These are phyloP conservation scores for Candida caryicola DNA, from an alignment of 805 yeast genomes.

Conservation along the genomic window DNA sequence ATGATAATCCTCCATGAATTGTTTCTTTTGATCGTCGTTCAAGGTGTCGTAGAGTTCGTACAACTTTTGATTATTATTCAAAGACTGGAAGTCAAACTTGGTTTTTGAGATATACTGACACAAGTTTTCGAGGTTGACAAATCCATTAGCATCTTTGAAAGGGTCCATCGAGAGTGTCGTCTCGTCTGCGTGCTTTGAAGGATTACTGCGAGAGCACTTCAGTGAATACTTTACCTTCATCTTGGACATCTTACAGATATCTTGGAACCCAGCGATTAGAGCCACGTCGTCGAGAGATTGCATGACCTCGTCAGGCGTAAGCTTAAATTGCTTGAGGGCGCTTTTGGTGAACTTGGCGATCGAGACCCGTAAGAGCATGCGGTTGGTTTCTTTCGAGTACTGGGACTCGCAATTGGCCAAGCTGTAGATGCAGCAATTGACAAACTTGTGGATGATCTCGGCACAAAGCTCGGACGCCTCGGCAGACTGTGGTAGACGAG, in stretches of 20 bases:
- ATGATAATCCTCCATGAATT: slow-evolving; percentile 25
- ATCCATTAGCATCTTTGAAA: slow-evolving; percentile 17
- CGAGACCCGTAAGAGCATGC: slow-evolving; percentile 2
- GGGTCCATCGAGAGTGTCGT: slow-evolving; percentile 7
- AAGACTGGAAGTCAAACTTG: slow-evolving; percentile 11
- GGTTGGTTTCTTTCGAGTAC: slow-evolving; percentile 1
- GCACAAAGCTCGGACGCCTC: neutral
- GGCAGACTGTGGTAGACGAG: neutral
- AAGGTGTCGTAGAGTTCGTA: slow-evolving; percentile 22
- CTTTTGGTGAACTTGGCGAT: slow-evolving; percentile 5
- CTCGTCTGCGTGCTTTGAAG: neutral
- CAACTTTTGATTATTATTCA: slow-evolving; percentile 5
- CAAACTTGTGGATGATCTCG: neutral
- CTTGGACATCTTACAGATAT: slow-evolving; percentile 4
- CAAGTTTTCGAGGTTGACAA: slow-evolving; percentile 18
- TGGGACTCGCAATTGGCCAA: neutral
- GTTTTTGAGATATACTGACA: slow-evolving; percentile 21
- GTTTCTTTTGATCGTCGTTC: slow-evolving; percentile 9
- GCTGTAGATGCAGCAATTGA: neutral
- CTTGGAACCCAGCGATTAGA: neutral
- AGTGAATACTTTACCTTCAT: too few species aligned
- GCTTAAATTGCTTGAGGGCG: slow-evolving; percentile 4
- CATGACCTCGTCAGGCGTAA: slow-evolving; percentile 1
- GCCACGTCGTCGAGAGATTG: neutral
- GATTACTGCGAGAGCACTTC: too few species aligned